A percentile compares a stretch with the other conserved stretches of the same genome.
Conservation (phyloP, 257 asterid genomes). For the Solanum megistacrolobum region DNA sequence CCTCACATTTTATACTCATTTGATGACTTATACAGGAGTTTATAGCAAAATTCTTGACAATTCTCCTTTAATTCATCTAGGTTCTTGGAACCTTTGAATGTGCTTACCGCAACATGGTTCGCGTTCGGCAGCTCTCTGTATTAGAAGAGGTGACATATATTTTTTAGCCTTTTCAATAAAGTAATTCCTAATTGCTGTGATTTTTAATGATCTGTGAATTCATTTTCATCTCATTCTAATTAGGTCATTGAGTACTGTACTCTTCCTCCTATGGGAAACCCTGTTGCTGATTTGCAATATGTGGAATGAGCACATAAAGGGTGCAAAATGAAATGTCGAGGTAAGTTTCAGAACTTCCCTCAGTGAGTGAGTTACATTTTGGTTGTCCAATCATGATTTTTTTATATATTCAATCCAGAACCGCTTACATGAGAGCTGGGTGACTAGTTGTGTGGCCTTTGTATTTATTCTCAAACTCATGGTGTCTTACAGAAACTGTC, state of each 20-base stretch:
- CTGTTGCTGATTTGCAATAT: constrained; percentile 90
- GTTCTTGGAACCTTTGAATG: constrained; percentile 97
- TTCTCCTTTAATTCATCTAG: constrained; percentile 20
- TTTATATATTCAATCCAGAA: background rate
- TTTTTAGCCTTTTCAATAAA: background rate
- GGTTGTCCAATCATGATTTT: background rate
- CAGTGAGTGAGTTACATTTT: background rate
- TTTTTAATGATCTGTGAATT: background rate
- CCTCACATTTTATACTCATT: background rate
- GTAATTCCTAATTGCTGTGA: background rate
- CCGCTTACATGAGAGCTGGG: background rate
- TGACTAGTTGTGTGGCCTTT: background rate
- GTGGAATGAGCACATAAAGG: constrained; percentile 98
- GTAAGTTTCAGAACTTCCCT: constrained; percentile 23
- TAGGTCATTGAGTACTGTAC: constrained; percentile 96
- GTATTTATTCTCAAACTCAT: background rate
- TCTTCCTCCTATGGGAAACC: constrained; percentile 78
- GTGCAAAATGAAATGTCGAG: constrained; percentile 92
- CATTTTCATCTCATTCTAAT: constrained; percentile 15
- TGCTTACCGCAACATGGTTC: constrained; percentile 95
- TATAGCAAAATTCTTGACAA: background rate
- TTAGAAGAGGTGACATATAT: constrained; percentile 65
- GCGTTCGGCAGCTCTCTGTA: constrained; percentile 90
- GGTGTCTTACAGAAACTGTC: background rate
- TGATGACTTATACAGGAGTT: background rate